phyloP scores from a whole-genome alignment of 495 filamentous ascomycete species.

The Tuber microsphaerosporum region DNA sequence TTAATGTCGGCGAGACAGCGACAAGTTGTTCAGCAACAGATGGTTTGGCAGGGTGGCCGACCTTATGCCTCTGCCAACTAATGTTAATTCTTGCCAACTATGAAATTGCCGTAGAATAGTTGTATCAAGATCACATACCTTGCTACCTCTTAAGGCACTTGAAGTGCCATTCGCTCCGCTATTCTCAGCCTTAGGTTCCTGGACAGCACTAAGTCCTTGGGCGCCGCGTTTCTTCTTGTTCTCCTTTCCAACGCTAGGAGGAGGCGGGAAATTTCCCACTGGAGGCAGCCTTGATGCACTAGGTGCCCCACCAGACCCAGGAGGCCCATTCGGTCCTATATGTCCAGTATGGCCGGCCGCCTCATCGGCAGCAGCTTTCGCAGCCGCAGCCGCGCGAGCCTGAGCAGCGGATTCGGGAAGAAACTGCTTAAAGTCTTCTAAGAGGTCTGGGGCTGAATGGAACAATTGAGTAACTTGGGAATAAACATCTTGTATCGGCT shows the following conservation, averaged over 20 bases:
- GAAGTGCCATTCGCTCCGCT: constrained; percentile 15
- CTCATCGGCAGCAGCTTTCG: constrained; percentile 60
- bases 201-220: constrained; percentile 17
- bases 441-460: constrained; percentile 83
- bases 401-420: constrained; percentile 92
- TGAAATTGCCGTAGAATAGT: neutral
- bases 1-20: constrained; percentile 76
- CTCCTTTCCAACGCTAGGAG: constrained; percentile 68
- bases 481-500: constrained; percentile 97
- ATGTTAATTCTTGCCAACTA: constrained; percentile 7
- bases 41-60: constrained; percentile 31
- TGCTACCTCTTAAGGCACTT: neutral
- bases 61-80: constrained; percentile 32
- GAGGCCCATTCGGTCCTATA: constrained; percentile 48
- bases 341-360: constrained; percentile 48
- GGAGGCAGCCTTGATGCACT: constrained; percentile 75
- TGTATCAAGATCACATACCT: neutral
- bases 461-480: constrained; percentile 94
- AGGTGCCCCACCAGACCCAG: constrained; percentile 49
- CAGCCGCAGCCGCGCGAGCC: constrained; percentile 64
- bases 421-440: constrained; percentile 99
- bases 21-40: constrained; percentile 44
- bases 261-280: constrained; percentile 85
- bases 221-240: constrained; percentile 66
- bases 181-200: constrained; percentile 35